Conservation (phyloP, 768 basidiomycete genomes). For the Leucogyrophana mollusca region DNA sequence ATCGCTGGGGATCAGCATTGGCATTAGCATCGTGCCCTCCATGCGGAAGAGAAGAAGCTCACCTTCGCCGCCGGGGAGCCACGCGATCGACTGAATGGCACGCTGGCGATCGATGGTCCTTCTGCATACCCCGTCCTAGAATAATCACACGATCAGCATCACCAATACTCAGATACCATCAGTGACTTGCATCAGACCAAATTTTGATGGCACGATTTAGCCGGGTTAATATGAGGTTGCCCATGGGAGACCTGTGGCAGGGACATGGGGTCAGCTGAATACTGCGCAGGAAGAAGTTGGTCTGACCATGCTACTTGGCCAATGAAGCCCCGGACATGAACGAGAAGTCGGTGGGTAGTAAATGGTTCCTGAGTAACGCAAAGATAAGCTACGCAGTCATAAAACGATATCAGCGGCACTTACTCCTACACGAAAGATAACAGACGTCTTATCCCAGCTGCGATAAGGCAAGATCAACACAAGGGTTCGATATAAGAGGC, state of each 20-base stretch:
- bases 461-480: not conserved
- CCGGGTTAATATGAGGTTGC: constrained; percentile 44
- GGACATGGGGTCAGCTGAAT: constrained; percentile 1
- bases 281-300: not conserved
- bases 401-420: too few species aligned
- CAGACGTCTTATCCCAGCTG: constrained; percentile 52
- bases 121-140: constrained; percentile 50
- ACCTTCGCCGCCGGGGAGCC: constrained; percentile 52
- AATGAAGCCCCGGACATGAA: constrained; percentile 52
- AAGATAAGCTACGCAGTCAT: constrained; percentile 12
- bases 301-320: constrained; percentile 52
- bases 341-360: constrained; percentile 45
- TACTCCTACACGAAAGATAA: constrained; percentile 49
- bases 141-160: too few species aligned
- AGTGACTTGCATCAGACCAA: constrained; percentile 44
- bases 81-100: constrained; percentile 48
- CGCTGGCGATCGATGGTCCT: constrained; percentile 48
- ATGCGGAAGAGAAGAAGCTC: constrained; percentile 4
- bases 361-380: constrained; percentile 35
- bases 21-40: constrained; percentile 12
- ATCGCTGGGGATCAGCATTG: constrained; percentile 35
- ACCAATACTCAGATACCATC: not conserved
- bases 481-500: constrained; percentile 5
- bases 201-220: constrained; percentile 49
- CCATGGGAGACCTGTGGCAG: constrained; percentile 45